These are phyloP conservation scores for Phytophthora hibernalis DNA, from an alignment of 352 stramenopile genomes.

Conservation along the genomic window DNA sequence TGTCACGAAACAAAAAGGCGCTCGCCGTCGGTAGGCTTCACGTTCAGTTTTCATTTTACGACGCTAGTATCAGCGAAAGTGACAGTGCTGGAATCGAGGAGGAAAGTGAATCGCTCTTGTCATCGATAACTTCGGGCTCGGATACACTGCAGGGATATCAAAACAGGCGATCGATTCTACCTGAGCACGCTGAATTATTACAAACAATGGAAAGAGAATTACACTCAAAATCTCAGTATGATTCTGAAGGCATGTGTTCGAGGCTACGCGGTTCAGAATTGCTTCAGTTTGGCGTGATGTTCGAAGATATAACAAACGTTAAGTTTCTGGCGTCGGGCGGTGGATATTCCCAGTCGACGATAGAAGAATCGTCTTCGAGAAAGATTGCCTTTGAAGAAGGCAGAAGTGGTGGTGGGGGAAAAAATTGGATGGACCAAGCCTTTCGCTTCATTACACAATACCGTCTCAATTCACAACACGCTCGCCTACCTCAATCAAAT, in stretches of 20 bases:
- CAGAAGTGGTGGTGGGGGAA: background rate
- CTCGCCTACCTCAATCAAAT: conserved; percentile 3
- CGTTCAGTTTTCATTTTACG: conserved; percentile 33
- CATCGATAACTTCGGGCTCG: conserved; percentile 18
- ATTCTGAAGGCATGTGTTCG: background rate
- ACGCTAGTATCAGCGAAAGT: conserved; percentile 2
- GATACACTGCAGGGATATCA: background rate
- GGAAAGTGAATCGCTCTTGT: conserved; percentile 11
- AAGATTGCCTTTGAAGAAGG: background rate
- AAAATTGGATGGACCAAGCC: conserved; percentile 1
- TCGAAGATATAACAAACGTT: conserved; percentile 19
- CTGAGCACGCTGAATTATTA: background rate
- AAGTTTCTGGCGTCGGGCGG: background rate
- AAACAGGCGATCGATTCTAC: background rate
- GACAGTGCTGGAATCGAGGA: conserved; percentile 2
- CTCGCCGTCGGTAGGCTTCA: conserved; percentile 29
- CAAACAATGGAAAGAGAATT: background rate
- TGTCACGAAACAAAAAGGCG: conserved; percentile 3
- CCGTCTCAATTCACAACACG: conserved; percentile 31
- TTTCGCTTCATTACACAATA: conserved; percentile 38
- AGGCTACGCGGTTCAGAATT: background rate
- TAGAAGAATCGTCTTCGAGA: background rate
- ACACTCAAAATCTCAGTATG: background rate
- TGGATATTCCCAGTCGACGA: background rate
- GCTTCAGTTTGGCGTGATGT: conserved; percentile 39